Evolutionary conservation across 2,329 filamentous ascomycete genomes (phyloP).

Genomic region (Aciculosporium take): DNA sequence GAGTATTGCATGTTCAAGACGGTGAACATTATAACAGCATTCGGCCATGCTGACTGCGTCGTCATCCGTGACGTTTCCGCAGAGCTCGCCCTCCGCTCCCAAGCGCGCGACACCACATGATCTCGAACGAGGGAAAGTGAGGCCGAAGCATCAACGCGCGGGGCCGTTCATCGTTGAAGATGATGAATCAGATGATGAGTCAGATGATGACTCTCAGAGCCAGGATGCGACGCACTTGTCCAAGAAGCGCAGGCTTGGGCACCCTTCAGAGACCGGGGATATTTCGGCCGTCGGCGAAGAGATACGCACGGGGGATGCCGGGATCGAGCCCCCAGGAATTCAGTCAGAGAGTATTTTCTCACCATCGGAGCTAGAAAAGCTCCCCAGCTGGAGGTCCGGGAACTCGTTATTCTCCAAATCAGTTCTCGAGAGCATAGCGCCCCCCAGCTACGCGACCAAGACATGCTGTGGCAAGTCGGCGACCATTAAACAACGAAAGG

Average conservation of each 20-base stretch:
- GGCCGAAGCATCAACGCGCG: conserved; percentile 20
- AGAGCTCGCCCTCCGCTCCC: conserved; percentile 28
- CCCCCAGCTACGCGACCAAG: conserved; percentile 27
- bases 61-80: conserved; percentile 42
- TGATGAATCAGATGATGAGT: conserved; percentile 18
- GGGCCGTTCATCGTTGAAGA: conserved; percentile 27
- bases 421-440: conserved; percentile 13
- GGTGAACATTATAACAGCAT: background rate
- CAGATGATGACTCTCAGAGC: conserved; percentile 14
- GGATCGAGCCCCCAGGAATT: background rate
- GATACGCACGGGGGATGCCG: background rate
- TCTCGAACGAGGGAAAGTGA: conserved; percentile 20
- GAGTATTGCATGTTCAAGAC: too few species aligned
- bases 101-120: conserved; percentile 24
- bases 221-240: conserved; percentile 9
- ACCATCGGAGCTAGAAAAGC: background rate
- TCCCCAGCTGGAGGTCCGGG: conserved; percentile 10
- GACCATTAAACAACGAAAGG: conserved; percentile 40
- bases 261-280: conserved; percentile 7
- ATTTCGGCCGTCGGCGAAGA: background rate
- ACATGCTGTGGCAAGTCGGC: conserved; percentile 44
- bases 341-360: background rate
- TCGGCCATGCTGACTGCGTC: conserved; percentile 42
- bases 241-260: conserved; percentile 20
- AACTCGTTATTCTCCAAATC: conserved; percentile 15